Evolutionary conservation across 139 green algal species (phyloP).

Genomic region (Spirogloea muscicola): DNA sequence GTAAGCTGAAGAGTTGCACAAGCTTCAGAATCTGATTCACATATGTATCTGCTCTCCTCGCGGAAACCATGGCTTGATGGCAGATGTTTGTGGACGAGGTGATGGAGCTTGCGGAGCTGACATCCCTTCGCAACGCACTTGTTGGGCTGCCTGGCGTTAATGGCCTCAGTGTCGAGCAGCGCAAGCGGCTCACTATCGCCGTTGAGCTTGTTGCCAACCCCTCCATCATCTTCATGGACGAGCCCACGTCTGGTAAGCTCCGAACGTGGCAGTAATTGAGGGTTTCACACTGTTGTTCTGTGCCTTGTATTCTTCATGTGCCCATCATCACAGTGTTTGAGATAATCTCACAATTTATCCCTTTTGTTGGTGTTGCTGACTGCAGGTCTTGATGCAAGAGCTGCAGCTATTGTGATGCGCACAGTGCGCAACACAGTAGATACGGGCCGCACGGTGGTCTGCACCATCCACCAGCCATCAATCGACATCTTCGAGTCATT

Average conservation of each 20-base stretch:
- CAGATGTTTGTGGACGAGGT: constrained; percentile 64
- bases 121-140: constrained; percentile 47
- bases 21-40: not conserved
- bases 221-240: constrained; percentile 55
- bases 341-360: not conserved
- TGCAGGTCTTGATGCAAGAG: constrained; percentile 26
- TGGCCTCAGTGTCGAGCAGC: constrained; percentile 72
- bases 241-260: constrained; percentile 45
- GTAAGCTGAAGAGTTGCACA: too few species aligned
- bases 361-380: not conserved
- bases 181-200: constrained; percentile 88
- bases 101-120: constrained; percentile 72
- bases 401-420: constrained; percentile 45
- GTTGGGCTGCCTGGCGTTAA: constrained; percentile 49
- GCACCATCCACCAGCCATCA: constrained; percentile 87
- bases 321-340: not conserved
- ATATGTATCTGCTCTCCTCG: too few species aligned
- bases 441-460: constrained; percentile 72
- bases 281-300: too few species aligned
- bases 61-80: not conserved
- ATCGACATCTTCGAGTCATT: constrained; percentile 45
- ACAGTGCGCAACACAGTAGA: constrained; percentile 41
- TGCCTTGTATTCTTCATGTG: not conserved
- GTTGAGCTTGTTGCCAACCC: constrained; percentile 85
- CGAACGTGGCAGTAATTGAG: too few species aligned